Conservation (phyloP, 371 early-diverging fungal genomes). For the Choanephora cucurbitarum region DNA sequence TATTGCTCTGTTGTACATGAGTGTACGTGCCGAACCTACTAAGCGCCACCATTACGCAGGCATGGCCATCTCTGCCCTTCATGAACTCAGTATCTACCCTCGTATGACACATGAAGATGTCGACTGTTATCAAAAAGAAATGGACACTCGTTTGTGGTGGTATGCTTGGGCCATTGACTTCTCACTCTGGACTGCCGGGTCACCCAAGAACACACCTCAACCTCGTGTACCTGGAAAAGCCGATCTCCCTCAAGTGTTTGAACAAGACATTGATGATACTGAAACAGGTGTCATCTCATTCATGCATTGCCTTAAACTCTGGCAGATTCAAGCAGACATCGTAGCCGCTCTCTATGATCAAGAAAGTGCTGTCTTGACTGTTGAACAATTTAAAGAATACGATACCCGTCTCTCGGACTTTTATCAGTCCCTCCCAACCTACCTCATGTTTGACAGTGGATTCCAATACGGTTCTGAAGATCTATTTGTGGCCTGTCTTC, state of each 20-base stretch:
- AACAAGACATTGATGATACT: constrained; percentile 38
- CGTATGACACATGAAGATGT: constrained; percentile 28
- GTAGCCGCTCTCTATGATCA: constrained; percentile 28
- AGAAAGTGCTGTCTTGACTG: constrained; percentile 20
- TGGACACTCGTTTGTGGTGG: constrained; percentile 48
- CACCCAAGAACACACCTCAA: constrained; percentile 31
- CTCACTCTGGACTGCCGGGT: constrained; percentile 31
- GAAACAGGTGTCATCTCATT: constrained; percentile 32
- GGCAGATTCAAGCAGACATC: constrained; percentile 34
- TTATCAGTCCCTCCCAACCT: constrained; percentile 24
- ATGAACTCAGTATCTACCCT: constrained; percentile 30
- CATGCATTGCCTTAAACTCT: constrained; percentile 23
- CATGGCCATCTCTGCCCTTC: constrained; percentile 33
- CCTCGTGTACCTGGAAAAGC: constrained; percentile 24
- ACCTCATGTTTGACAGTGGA: constrained; percentile 32
- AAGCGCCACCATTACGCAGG: constrained; percentile 35
- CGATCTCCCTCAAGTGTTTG: constrained; percentile 34
- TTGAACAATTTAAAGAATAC: constrained; percentile 29
- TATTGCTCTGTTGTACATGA: constrained; percentile 29
- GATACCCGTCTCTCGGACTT: constrained; percentile 23
- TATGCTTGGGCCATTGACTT: constrained; percentile 40
- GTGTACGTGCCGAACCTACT: constrained; percentile 24
- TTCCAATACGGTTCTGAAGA: constrained; percentile 39
- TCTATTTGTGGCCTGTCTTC: constrained; percentile 33
- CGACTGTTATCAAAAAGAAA: constrained; percentile 31